Conservation (phyloP, 2,329 filamentous ascomycete genomes). For the Ascochyta fabae region DNA sequence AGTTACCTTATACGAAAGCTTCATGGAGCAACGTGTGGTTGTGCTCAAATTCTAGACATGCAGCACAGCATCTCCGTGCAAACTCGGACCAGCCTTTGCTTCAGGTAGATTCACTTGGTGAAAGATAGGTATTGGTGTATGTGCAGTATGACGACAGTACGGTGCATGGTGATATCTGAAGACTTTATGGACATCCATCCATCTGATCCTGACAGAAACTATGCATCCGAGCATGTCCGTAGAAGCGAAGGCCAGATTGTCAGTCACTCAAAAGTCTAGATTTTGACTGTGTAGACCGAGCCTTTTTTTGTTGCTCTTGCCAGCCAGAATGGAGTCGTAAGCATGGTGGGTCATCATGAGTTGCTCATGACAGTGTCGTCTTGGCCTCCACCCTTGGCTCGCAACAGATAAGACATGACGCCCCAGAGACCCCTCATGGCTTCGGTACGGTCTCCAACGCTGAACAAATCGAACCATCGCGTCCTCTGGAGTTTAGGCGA, state of each 20-base stretch:
- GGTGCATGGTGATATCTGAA: neutral
- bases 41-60: neutral
- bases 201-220: neutral
- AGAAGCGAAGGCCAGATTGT: neutral
- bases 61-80: neutral
- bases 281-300: neutral
- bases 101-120: neutral
- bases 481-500: constrained; percentile 61
- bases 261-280: neutral
- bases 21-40: constrained; percentile 1
- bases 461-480: constrained; percentile 65
- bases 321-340: neutral
- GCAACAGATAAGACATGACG: constrained; percentile 61
- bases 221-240: constrained; percentile 1
- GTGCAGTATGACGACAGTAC: neutral
- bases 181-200: neutral
- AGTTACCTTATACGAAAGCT: neutral
- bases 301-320: neutral
- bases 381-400: constrained; percentile 18
- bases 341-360: neutral
- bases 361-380: constrained; percentile 5
- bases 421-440: constrained; percentile 65
- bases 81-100: neutral
- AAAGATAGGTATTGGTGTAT: neutral
- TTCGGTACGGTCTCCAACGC: constrained; percentile 60